Percentiles rank a stretch among this genome's conserved stretches.
Conservation (phyloP, 331 rosid genomes). For the Pyrus hybrid region DNA sequence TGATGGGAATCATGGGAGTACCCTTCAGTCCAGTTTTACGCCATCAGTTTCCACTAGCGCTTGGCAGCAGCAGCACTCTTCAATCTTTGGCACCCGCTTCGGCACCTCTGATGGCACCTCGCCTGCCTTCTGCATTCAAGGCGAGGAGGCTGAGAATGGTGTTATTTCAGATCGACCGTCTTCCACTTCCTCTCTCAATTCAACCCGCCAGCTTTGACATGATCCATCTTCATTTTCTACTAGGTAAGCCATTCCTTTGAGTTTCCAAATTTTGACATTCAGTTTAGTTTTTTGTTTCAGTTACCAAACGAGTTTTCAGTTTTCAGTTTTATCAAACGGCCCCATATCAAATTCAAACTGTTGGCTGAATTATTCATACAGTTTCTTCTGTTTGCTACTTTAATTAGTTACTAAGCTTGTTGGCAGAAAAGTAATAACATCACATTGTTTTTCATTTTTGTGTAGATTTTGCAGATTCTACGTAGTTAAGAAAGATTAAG, state of each 20-base stretch:
- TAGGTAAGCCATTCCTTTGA: not conserved
- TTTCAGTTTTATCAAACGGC: no score
- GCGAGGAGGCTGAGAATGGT: slow-evolving; percentile 37
- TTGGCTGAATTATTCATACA: not conserved
- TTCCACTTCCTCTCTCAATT: slow-evolving; percentile 52
- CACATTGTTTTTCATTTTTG: not conserved
- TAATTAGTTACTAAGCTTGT: not conserved
- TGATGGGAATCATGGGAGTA: slow-evolving; percentile 60
- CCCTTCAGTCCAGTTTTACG: slow-evolving; percentile 99
- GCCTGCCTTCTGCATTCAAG: slow-evolving; percentile 51
- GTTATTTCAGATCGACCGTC: slow-evolving; percentile 43
- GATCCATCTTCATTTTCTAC: not conserved
- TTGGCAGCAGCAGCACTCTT: slow-evolving; percentile 60
- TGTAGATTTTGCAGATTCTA: not conserved
- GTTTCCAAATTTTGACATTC: no score
- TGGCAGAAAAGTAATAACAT: not conserved
- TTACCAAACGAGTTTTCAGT: no score
- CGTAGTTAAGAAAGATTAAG: not conserved
- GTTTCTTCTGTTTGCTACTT: not conserved
- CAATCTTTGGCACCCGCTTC: slow-evolving; percentile 60
- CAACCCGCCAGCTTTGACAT: slow-evolving; percentile 34
- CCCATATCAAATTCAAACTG: not conserved
- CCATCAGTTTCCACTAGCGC: slow-evolving; percentile 39
- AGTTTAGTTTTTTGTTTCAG: no score
- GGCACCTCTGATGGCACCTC: slow-evolving; percentile 34